Evolutionary conservation across 192 early-diverging fungal genomes (phyloP), one percentile per base, ranked within the genome.

Genomic region (Pilaira anomala): DNA sequence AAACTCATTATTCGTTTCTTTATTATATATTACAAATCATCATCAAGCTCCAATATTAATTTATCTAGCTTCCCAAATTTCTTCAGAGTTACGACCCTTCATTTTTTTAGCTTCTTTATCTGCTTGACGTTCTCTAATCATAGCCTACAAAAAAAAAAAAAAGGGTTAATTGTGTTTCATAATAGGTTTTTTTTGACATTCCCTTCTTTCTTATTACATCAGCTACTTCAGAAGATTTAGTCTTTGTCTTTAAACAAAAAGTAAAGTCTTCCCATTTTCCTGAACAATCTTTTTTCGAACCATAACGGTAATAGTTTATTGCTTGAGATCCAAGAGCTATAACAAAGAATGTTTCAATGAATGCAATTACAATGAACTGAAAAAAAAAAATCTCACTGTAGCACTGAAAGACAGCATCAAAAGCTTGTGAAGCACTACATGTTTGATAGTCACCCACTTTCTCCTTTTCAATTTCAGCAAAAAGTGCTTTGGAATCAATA

Each of bases 231-330:
- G 63, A 66, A 2, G 78, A 65, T 49, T 76, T 80, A 3, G 78
- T 74, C 52, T 80, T 80, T 22, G 74, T 66, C n/a, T 55, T 67
- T 25, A 80, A 40, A 59, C 78, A 80, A 42, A 80, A 76, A 18
- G 76, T 80, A 33, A 80, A 68, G 30, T 80, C 72, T 18, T 80
- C 78, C 53, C 73, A 76, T 16, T 60, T 55, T 8, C 21, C 63
- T 9, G 54, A 65, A 48, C 78, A 80, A 50, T 77, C 72, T 57
- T 60, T 74, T 46, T 75, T 76, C 29, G 61, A 63, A n/a, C 78
- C 78, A 29, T 69, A 77, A 7, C 78, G 72, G 29, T 80, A 80
- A 51, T 80, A 80, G 48, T 80, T 71, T n/a, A 73, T 44, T 21
- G 76, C 67, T 41, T 80, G 76, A 48, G 75, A 61, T 46, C 78